These are phyloP conservation scores for Hypoxylon sp. DNA, from an alignment of 2,329 filamentous ascomycete genomes.

Conservation along the genomic window DNA sequence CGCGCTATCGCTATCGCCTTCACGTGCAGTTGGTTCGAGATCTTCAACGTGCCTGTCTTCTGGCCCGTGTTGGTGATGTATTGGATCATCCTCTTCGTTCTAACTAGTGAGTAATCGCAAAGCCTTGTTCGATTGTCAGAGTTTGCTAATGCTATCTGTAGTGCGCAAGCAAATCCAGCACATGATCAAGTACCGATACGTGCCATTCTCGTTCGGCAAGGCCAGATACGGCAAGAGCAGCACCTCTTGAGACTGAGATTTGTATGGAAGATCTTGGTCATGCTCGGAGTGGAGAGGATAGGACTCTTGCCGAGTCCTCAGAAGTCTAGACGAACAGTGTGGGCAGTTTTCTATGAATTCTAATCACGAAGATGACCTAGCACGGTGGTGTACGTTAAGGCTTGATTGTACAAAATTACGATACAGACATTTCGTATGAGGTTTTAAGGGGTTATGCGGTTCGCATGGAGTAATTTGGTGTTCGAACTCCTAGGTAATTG, in stretches of 20 bases:
- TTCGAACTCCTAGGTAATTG: conserved; percentile 29
- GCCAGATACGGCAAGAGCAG: conserved; percentile 79
- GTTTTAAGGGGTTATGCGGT: conserved; percentile 33
- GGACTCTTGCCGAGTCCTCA: conserved; percentile 4
- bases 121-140: background rate
- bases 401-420: conserved; percentile 50
- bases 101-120: conserved; percentile 82
- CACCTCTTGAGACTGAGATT: conserved; percentile 54
- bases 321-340: conserved; percentile 27
- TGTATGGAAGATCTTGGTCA: conserved; percentile 5
- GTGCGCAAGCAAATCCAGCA: conserved; percentile 99
- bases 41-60: conserved; percentile 98
- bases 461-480: conserved; percentile 35
- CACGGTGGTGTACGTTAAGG: conserved; percentile 26
- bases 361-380: conserved; percentile 35
- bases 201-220: conserved; percentile 94
- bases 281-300: conserved; percentile 12
- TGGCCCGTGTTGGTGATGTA: conserved; percentile 99
- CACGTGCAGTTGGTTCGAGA: conserved; percentile 89
- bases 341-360: conserved; percentile 34
- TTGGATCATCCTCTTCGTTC: conserved; percentile 95
- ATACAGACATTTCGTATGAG: conserved; percentile 47
- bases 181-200: conserved; percentile 99
- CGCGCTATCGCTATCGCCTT: conserved; percentile 88
- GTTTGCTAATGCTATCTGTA: conserved; percentile 56